Evolutionary conservation across 2,329 filamentous ascomycete species (phyloP).

Genomic region (Cladosporium sp.): DNA sequence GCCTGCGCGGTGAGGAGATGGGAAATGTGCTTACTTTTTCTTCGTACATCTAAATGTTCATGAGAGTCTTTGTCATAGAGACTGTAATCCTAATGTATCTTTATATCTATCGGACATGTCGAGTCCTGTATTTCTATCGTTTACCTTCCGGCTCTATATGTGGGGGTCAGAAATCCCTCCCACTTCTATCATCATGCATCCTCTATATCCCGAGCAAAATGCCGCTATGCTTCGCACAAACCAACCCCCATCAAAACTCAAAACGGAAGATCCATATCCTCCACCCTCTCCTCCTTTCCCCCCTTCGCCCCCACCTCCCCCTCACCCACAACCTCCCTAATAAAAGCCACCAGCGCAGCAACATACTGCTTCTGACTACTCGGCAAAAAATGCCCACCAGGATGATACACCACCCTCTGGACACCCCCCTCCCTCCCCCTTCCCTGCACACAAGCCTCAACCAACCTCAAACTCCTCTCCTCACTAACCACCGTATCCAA

Average conservation of each 20-base stretch:
- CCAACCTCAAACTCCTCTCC: conserved; percentile 60
- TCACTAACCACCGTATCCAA: conserved; percentile 89
- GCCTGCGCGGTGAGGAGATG: background rate
- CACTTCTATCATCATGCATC: too few relatives aligned
- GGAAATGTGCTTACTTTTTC: background rate
- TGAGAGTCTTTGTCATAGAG: background rate
- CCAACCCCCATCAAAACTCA: conserved; percentile 30
- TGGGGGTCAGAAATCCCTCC: too few relatives aligned
- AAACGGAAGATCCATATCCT: conserved; percentile 68
- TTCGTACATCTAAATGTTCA: background rate
- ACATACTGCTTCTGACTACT: conserved; percentile 73
- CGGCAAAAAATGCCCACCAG: conserved; percentile 87
- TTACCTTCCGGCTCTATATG: too few relatives aligned
- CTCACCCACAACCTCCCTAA: conserved; percentile 51
- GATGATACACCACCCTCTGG: conserved; percentile 62
- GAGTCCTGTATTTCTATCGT: background rate
- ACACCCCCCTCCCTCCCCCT: conserved; percentile 38
- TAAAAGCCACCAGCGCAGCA: conserved; percentile 69
- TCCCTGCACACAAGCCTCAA: conserved; percentile 57
- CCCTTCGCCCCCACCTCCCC: conserved; percentile 28
- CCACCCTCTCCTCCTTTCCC: conserved; percentile 52
- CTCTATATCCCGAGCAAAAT: too few relatives aligned
- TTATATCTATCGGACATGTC: background rate
- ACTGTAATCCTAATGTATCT: conserved; percentile 11
- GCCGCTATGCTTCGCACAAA: too few relatives aligned